These are phyloP conservation scores for Senna tora DNA, from an alignment of 306 rosid species.

Conservation along the genomic window DNA sequence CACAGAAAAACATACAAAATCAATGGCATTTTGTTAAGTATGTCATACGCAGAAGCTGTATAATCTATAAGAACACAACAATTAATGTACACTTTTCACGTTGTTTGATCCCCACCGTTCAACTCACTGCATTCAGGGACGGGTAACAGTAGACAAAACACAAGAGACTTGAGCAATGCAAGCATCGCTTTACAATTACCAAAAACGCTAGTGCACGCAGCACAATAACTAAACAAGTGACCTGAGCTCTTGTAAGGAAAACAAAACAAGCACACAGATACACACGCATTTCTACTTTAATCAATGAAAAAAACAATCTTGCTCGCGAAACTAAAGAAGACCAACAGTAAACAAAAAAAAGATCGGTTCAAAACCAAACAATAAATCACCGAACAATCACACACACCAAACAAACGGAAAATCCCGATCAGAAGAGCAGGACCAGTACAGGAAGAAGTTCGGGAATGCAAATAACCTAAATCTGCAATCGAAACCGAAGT, in stretches of 20 bases:
- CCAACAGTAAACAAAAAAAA: neutral
- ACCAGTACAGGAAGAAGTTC: neutral
- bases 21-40: neutral
- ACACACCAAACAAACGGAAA: neutral
- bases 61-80: neutral
- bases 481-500: neutral
- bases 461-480: neutral
- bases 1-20: neutral
- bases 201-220: too few relatives aligned
- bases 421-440: neutral
- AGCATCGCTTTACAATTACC: neutral
- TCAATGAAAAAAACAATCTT: neutral
- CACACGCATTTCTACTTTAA: neutral
- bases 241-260: neutral
- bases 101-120: neutral
- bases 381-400: neutral
- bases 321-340: neutral
- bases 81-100: neutral
- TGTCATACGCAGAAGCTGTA: neutral
- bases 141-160: neutral
- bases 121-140: neutral
- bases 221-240: neutral
- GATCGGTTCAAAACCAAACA: neutral
- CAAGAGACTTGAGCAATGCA: constrained; percentile 13
- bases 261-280: neutral